A percentile compares a stretch with the other conserved stretches of the same genome.
Evolutionary conservation across 306 rosid species (phyloP).

Genomic region (Dryas drummondii): DNA sequence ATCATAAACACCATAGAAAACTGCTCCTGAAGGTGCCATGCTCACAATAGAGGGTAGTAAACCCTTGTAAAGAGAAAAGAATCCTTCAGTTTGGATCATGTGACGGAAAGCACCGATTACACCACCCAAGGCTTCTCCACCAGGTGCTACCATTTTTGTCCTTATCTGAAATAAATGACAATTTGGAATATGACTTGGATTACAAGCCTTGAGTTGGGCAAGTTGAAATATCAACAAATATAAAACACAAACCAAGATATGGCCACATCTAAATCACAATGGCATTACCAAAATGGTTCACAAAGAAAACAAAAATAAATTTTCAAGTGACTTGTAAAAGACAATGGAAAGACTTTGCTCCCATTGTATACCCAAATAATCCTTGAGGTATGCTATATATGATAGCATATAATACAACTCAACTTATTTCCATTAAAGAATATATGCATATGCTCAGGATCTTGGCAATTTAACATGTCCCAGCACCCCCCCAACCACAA

Average conservation of each 20-base stretch:
- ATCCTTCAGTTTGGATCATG: constrained; percentile 89
- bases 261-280: not conserved
- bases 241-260: not conserved
- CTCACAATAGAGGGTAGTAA: constrained; percentile 83
- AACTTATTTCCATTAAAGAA: not conserved
- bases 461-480: too few species aligned
- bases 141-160: constrained; percentile 90
- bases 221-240: not conserved
- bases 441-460: not conserved
- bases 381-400: not conserved
- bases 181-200: not conserved
- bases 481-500: too few species aligned
- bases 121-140: constrained; percentile 97
- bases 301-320: not conserved
- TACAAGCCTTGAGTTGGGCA: not conserved
- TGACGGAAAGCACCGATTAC: constrained; percentile 76
- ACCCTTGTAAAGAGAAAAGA: constrained; percentile 96
- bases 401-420: not conserved
- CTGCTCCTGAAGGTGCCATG: constrained; percentile 99
- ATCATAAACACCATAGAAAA: constrained; percentile 91
- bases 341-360: not conserved
- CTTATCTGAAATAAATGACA: constrained; percentile 62
- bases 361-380: not conserved
- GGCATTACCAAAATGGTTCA: not conserved
- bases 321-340: not conserved